Evolutionary conservation across 805 yeast genomes (phyloP), one percentile per base, ranked within the genome.

Genomic region (Ogataea naganishii): DNA sequence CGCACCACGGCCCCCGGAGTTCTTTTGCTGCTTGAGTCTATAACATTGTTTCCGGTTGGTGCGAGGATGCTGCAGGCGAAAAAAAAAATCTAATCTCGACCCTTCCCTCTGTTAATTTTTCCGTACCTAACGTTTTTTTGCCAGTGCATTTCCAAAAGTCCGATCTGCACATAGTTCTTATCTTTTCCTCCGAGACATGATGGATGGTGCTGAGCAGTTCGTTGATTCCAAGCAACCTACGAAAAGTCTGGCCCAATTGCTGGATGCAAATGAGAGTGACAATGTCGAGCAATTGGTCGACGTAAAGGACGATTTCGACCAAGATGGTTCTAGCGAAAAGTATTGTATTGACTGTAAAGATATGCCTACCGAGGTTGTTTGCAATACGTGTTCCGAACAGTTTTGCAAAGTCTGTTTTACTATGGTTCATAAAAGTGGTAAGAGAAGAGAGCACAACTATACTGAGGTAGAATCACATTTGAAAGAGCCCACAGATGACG

Each of bases 321-420:
- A 44, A 1, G 51, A 46, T 4, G 51, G 41, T 21, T 36, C 34
- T 12, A 62, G 64, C 45, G 53, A 64, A 10, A 43, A 51, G 8
- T 53, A 68, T 24, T 81, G 92, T 51, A 64, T 74, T 12, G 89
- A 80, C 40, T 80, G 92, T 49, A 69, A 69, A 21, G 84, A 80
- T 46, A 82, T 76, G 74, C 78, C 82, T 14, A 58, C 70, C 4
- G 83, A 77, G 40, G 51, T 75, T n/a, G 50, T 59, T 21, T 80
- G 92, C 51, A 46, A 54, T 19, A 64, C 64, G 33, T 80, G 92
- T 53, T 71, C 67, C 23, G 89, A 80, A 43, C 61, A 61, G 11
- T 80, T 76, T 43, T 80, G 92, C 52, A 62, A 66, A 18, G 82
- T 78, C 3, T 81, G 89, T 47, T 80, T 69, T 44, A 72, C 64